Conservation (phyloP, 805 yeast species). For the Candida incommunis region DNA sequence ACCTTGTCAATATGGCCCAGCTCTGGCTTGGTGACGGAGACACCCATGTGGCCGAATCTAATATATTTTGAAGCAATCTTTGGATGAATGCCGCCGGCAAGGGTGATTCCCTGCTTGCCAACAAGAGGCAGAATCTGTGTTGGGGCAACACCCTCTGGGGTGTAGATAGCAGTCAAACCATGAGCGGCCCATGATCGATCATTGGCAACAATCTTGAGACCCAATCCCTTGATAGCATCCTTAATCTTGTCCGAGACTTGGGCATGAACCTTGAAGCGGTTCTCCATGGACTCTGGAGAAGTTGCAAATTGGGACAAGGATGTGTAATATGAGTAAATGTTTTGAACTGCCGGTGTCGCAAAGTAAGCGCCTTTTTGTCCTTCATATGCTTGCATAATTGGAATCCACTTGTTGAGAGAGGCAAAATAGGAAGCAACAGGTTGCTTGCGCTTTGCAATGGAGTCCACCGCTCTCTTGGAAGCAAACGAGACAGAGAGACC, state of each 20-base stretch:
- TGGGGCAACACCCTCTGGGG: slow-evolving; percentile 62
- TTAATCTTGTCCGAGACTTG: slow-evolving; percentile 55
- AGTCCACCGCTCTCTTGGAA: slow-evolving; percentile 62
- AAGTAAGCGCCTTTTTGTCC: slow-evolving; percentile 67
- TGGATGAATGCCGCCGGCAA: slow-evolving; percentile 85
- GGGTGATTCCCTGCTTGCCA: slow-evolving; percentile 50
- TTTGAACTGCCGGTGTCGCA: slow-evolving; percentile 94
- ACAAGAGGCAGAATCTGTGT: slow-evolving; percentile 44
- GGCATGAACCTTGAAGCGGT: slow-evolving; percentile 50
- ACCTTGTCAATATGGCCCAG: slow-evolving; percentile 41
- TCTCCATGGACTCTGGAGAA: slow-evolving; percentile 30
- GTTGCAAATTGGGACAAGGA: slow-evolving; percentile 55
- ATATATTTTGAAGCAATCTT: slow-evolving; percentile 70
- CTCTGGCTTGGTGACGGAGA: slow-evolving; percentile 43
- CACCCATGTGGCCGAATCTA: slow-evolving; percentile 96
- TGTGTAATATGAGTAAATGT: slow-evolving; percentile 64
- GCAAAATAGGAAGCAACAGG: slow-evolving; percentile 44
- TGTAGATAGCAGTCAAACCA: slow-evolving; percentile 75
- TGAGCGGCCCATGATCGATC: slow-evolving; percentile 55
- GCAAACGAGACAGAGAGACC: slow-evolving; percentile 73
- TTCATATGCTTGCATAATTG: slow-evolving; percentile 80
- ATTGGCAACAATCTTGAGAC: slow-evolving; percentile 57
- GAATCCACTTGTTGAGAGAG: slow-evolving; percentile 71
- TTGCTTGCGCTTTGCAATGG: slow-evolving; percentile 34
- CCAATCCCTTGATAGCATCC: slow-evolving; percentile 37